Percentiles rank a stretch among this genome's conserved stretches.
These are phyloP conservation scores for Tardiomyces blankii DNA, from an alignment of 1,139 yeast genomes.

Conservation along the genomic window DNA sequence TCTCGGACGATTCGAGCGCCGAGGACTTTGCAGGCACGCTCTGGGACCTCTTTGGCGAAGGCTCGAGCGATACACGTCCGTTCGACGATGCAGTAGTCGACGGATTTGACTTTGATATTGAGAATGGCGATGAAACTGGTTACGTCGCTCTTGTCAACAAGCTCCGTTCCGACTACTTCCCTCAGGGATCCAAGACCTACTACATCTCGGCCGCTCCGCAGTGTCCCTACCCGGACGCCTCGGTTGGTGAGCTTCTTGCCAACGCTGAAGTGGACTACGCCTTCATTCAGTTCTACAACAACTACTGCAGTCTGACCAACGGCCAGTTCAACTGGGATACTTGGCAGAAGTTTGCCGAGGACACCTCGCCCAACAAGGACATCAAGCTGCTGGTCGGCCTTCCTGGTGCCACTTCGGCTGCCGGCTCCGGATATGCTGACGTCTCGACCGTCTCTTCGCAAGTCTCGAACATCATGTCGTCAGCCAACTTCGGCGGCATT, in stretches of 20 bases:
- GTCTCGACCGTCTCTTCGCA: slow-evolving; percentile 20
- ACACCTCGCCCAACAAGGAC: slow-evolving; percentile 50
- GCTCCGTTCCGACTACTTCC: slow-evolving; percentile 45
- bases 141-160: slow-evolving; percentile 39
- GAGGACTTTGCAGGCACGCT: slow-evolving; percentile 58
- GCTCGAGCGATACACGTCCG: slow-evolving; percentile 53
- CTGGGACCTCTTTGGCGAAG: slow-evolving; percentile 85
- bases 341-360: slow-evolving; percentile 63
- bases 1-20: slow-evolving; percentile 51
- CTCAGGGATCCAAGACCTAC: slow-evolving; percentile 36
- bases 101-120: slow-evolving; percentile 68
- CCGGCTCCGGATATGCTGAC: slow-evolving; percentile 57
- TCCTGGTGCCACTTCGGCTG: slow-evolving; percentile 60
- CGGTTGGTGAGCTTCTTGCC: slow-evolving; percentile 57
- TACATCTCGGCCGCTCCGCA: slow-evolving; percentile 93
- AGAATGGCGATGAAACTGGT: slow-evolving; percentile 41
- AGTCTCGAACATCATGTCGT: slow-evolving; percentile 27
- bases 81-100: slow-evolving; percentile 60
- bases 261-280: slow-evolving; percentile 69
- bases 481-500: slow-evolving; percentile 65
- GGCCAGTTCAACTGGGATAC: slow-evolving; percentile 66
- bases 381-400: slow-evolving; percentile 58
- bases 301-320: slow-evolving; percentile 50
- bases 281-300: slow-evolving; percentile 88
- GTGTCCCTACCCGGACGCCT: slow-evolving; percentile 85